Conservation (phyloP, 202 grass and related monocot genomes). For the Dendrocalamus latiflorus region DNA sequence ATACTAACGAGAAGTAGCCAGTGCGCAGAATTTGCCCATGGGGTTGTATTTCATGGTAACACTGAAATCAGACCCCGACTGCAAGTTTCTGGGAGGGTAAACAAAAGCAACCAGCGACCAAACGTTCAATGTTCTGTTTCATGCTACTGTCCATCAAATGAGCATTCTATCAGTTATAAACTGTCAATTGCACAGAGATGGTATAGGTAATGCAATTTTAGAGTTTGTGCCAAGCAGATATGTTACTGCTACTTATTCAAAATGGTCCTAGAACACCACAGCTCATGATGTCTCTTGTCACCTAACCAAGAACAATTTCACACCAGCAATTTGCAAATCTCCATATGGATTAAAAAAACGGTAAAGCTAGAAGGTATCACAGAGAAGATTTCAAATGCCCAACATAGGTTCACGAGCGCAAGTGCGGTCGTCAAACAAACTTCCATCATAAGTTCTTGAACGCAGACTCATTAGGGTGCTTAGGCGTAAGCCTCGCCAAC, state of each 20-base stretch:
- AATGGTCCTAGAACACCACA: neutral
- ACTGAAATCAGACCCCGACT: neutral
- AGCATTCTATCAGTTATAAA: neutral
- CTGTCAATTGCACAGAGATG: neutral
- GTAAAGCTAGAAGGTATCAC: neutral
- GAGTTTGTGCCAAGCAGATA: neutral
- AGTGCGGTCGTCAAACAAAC: neutral
- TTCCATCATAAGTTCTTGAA: constrained; percentile 83
- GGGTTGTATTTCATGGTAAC: neutral
- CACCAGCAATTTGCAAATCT: neutral
- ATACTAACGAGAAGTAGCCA: too few relatives aligned
- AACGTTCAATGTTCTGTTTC: too few relatives aligned
- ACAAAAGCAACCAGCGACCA: neutral
- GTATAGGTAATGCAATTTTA: neutral
- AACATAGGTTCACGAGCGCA: neutral
- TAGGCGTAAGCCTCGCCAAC: constrained; percentile 83
- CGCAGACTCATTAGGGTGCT: constrained; percentile 59
- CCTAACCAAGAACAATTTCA: neutral
- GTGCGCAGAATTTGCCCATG: neutral
- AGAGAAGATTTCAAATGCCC: neutral
- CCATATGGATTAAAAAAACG: neutral
- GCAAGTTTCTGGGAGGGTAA: neutral
- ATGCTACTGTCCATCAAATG: neutral
- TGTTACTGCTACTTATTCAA: constrained; percentile 13
- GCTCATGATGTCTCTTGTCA: neutral